Base-by-base conservation (phyloP, 371 early-diverging fungal genomes). In the Rozella allomycis region DNA sequence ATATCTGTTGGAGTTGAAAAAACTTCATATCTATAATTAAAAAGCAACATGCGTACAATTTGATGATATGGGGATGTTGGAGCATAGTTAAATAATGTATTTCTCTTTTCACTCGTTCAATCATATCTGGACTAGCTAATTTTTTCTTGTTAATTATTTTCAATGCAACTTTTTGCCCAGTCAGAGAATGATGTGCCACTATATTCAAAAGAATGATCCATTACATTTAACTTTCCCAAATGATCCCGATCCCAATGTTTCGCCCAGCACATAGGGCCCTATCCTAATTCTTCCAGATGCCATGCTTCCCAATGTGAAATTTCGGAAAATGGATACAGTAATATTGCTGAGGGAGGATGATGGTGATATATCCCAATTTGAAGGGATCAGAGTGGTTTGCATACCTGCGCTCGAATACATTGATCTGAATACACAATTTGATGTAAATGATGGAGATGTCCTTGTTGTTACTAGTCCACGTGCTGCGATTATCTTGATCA, bases 211-310 rank as follows among this genome's bases (percentile, higher is more conserved):
- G 8, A 37, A 11, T 2, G 25, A 19, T 17, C 17, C 38, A 60
- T 55, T 72, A 88, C 91, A 60, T 56, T 88, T 93, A 39, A 93
- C 94, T 64, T 93, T 93, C 33, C 90, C 94, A 58, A 88, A 93
- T 2, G 83, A 79, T 6, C 94, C 94, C 13, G 76, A 74, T 26
- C 94, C 94, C 13, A 93, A 67, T 8, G 90, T 90, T 42, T 86
- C 80, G 32, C 85, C 64, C 18, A 90, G 66, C 25, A 73, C 76
- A 47, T 90, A 93, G 38, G 81, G 76, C 3, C 94, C 94, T 38
- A 83, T 73, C 22, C 30, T 25, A 11, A 30, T 40, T 23, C n/a
- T 7, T n/a, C 23, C 23, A 23, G 7, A 8, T 8, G 7, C n/a
- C 23, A 23, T 23, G n/a, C n/a, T n/a, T n/a, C n/a, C n/a, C n/a